A percentile compares a stretch with the other conserved stretches of the same genome.
These are phyloP conservation scores for Metschnikowia hibisci DNA, from an alignment of 805 yeast genomes.

Conservation along the genomic window DNA sequence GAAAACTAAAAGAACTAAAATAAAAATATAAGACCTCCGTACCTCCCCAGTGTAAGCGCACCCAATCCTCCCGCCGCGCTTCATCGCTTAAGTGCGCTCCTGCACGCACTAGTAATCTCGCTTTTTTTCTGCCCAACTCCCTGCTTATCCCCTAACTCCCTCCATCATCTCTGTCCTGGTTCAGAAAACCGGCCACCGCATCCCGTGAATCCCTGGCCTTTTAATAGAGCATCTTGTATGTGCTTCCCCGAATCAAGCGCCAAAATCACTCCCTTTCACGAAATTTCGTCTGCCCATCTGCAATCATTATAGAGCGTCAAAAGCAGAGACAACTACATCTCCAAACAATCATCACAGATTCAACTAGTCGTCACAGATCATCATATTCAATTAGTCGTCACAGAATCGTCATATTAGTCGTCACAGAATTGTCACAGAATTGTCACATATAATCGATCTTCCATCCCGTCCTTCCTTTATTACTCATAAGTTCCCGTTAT, in stretches of 20 bases:
- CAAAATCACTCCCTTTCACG: neutral
- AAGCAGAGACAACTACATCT: too few relatives aligned
- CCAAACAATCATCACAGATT: too few relatives aligned
- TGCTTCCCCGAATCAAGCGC: neutral
- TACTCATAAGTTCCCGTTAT: neutral
- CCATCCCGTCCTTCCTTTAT: neutral
- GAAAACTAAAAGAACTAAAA: neutral
- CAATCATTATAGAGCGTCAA: too few relatives aligned
- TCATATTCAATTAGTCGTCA: neutral
- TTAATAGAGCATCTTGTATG: too few relatives aligned
- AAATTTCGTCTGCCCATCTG: too few relatives aligned
- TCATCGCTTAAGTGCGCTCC: slow-evolving; percentile 6
- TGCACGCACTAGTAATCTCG: slow-evolving; percentile 5
- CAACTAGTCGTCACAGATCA: too few relatives aligned
- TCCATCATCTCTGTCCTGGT: slow-evolving; percentile 1
- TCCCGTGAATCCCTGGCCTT: neutral
- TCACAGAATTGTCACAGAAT: neutral
- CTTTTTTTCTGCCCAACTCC: slow-evolving; percentile 6
- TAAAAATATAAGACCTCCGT: neutral
- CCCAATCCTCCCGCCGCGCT: neutral
- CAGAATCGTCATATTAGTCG: too few relatives aligned
- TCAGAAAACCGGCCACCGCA: slow-evolving; percentile 2
- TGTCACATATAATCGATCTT: too few relatives aligned
- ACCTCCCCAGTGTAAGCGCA: neutral
- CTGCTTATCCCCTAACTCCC: neutral